A percentile compares a stretch with the other conserved stretches of the same genome.
These are phyloP conservation scores for Kluyveromyces aestuarii DNA, from an alignment of 805 yeast genomes.

Conservation along the genomic window DNA sequence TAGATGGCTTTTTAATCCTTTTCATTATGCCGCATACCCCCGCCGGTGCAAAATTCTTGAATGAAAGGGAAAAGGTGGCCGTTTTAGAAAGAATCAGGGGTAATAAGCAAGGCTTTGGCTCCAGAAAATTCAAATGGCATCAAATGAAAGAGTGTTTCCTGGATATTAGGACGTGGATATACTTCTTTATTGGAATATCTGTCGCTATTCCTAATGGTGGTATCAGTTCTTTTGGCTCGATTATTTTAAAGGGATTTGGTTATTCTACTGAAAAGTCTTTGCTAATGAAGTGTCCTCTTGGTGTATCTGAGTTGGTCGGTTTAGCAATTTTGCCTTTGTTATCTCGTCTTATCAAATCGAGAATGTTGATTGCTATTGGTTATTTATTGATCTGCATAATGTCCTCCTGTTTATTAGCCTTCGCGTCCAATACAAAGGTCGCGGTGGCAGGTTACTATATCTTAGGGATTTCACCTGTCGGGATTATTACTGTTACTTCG, in stretches of 20 bases:
- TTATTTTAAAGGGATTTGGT: conserved; percentile 35
- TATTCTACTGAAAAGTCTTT: conserved; percentile 34
- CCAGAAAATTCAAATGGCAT: conserved; percentile 41
- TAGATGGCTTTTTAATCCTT: conserved; percentile 38
- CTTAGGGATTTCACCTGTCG: conserved; percentile 28
- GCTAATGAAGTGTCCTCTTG: conserved; percentile 38
- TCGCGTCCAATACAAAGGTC: conserved; percentile 26
- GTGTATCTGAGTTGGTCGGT: conserved; percentile 38
- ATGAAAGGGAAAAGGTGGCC: conserved; percentile 35
- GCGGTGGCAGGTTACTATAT: conserved; percentile 34
- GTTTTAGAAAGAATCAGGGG: conserved; percentile 44
- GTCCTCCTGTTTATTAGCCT: conserved; percentile 37
- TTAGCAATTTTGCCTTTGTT: conserved; percentile 19
- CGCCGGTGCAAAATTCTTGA: conserved; percentile 37
- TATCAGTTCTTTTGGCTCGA: conserved; percentile 38
- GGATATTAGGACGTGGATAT: conserved; percentile 43
- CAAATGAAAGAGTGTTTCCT: conserved; percentile 44
- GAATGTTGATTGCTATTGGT: conserved; percentile 4
- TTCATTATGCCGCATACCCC: conserved; percentile 53
- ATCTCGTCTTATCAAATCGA: conserved; percentile 21
- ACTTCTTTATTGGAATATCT: conserved; percentile 33
- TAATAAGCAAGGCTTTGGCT: conserved; percentile 53
- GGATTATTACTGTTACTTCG: conserved; percentile 29
- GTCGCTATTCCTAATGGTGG: conserved; percentile 49
- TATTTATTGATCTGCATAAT: conserved; percentile 8